Evolutionary conservation across 345 rosid genomes (phyloP).

Genomic region (Erodium maritimum): DNA sequence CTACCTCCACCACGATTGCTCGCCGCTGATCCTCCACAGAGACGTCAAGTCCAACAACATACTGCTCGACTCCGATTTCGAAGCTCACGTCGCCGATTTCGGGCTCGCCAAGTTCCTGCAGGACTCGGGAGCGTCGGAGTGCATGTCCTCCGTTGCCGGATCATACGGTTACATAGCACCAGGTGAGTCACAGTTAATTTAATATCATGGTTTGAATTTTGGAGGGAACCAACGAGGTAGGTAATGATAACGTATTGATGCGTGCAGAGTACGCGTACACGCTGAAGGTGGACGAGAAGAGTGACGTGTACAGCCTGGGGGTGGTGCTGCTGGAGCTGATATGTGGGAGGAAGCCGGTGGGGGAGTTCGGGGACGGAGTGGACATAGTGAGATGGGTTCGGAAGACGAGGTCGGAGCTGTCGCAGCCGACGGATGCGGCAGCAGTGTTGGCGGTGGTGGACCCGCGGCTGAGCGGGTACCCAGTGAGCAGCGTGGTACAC

Average conservation of each 20-base stretch:
- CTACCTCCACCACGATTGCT: constrained; percentile 91
- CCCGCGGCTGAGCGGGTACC: constrained; percentile 50
- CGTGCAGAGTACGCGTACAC: constrained; percentile 78
- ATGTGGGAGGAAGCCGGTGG: constrained; percentile 76
- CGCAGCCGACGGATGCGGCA: constrained; percentile 57
- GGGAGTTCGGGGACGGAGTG: constrained; percentile 91
- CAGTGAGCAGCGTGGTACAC: constrained; percentile 41
- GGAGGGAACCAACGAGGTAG: neutral
- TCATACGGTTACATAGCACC: constrained; percentile 96
- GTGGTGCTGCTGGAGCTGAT: constrained; percentile 76
- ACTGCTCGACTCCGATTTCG: constrained; percentile 59
- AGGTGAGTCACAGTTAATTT: constrained; percentile 36
- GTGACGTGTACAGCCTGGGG: constrained; percentile 89
- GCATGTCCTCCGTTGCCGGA: constrained; percentile 86
- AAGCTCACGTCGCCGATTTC: constrained; percentile 91
- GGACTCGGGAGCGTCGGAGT: constrained; percentile 67
- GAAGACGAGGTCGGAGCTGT: constrained; percentile 49
- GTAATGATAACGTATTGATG: neutral
- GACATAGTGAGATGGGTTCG: constrained; percentile 90
- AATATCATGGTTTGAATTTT: neutral
- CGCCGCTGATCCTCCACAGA: constrained; percentile 77
- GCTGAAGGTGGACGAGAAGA: constrained; percentile 75
- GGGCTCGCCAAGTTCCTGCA: constrained; percentile 91
- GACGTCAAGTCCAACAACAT: constrained; percentile 92
- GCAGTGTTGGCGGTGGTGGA: constrained; percentile 55